These are phyloP conservation scores for Hydnomerulius pinastri DNA, from an alignment of 768 basidiomycete species.

Conservation along the genomic window DNA sequence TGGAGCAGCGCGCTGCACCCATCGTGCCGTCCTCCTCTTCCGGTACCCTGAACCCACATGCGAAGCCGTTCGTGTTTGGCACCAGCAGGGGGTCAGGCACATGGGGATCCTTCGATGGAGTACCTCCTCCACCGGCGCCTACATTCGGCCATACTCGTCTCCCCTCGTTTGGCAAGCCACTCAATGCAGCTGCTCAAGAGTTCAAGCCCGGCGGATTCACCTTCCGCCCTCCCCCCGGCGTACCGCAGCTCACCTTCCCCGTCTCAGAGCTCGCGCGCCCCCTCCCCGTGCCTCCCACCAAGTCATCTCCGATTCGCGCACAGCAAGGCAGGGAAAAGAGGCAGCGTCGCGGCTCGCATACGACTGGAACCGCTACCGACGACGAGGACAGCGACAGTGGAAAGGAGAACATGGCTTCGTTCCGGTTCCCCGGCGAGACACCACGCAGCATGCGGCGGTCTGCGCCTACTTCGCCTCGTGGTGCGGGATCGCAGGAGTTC, in stretches of 20 bases:
- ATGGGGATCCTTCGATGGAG: slow-evolving; percentile 30
- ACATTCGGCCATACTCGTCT: slow-evolving; percentile 36
- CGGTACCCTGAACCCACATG: slow-evolving; percentile 67
- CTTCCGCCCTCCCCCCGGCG: slow-evolving; percentile 70
- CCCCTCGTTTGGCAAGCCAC: slow-evolving; percentile 61
- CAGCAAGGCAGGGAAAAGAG: slow-evolving; percentile 82
- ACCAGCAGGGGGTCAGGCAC: slow-evolving; percentile 37
- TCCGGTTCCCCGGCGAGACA: slow-evolving; percentile 71
- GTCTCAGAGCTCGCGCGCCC: slow-evolving; percentile 36
- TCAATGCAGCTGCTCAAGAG: slow-evolving; percentile 78
- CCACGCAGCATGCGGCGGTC: slow-evolving; percentile 51
- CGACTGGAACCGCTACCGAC: slow-evolving; percentile 23
- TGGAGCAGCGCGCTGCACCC: slow-evolving; percentile 20
- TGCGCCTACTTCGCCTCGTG: slow-evolving; percentile 41
- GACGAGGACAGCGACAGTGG: slow-evolving; percentile 51
- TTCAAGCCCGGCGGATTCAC: slow-evolving; percentile 80
- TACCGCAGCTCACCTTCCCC: slow-evolving; percentile 54
- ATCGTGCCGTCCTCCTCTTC: slow-evolving; percentile 18
- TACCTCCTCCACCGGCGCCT: slow-evolving; percentile 40
- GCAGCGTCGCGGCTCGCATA: slow-evolving; percentile 56
- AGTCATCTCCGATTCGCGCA: slow-evolving; percentile 21
- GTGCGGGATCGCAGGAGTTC: slow-evolving; percentile 26
- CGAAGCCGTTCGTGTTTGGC: slow-evolving; percentile 86
- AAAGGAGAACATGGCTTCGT: slow-evolving; percentile 66
- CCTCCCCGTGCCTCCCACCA: slow-evolving; percentile 39